Base-by-base conservation (phyloP, 805 yeast species). In the Wickerhamomyces bisporus region DNA sequence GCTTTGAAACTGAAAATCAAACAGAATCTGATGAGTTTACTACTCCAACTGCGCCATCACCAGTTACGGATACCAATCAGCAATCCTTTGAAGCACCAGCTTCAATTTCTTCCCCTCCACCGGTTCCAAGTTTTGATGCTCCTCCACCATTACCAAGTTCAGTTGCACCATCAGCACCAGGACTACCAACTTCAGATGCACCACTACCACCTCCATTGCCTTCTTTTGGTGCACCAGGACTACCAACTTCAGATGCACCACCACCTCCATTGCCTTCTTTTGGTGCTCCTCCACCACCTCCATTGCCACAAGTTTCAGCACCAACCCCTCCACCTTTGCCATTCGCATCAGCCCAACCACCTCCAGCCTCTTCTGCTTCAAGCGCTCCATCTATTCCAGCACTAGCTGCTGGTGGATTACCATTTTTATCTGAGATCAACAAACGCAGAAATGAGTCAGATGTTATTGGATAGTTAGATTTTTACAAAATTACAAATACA, bases 381-480 rank as follows among this genome's bases (percentile, higher is more conserved):
- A n/a, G n/a, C n/a, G 47, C 52, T 17, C 23, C 47, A n/a, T 30
- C 42, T 10, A 39, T 46, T 9, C 21, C 46, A 10, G 20, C 38
- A 39, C 44, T 52, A n/a, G n/a, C n/a, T n/a, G n/a, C n/a, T 15
- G 71, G 68, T 1, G 66, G 68, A 2, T 49, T 70, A 9, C 74
- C 77, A 3, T 71, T 73, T 49, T 54, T 73, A 12, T 67, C 71
- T 6, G 72, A 73, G 42, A 71, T 73, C 37, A 72, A 71, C 47
- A 66, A 63, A 25, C 66, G 68, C 43, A 61, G 79, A 43, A 72
- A 68, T 40, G 75, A 71, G 14, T 47, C 65, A 19, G 61, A 62
- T 49, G 73, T 67, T 26, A 68, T 70, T n/a, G 71, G 64, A 14
- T 70, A 57, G 39, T 12, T 5, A 14, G 21, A 14, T 10, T 13